Conservation (phyloP, 176 grass and related monocot species). For the Juncus effusus region DNA sequence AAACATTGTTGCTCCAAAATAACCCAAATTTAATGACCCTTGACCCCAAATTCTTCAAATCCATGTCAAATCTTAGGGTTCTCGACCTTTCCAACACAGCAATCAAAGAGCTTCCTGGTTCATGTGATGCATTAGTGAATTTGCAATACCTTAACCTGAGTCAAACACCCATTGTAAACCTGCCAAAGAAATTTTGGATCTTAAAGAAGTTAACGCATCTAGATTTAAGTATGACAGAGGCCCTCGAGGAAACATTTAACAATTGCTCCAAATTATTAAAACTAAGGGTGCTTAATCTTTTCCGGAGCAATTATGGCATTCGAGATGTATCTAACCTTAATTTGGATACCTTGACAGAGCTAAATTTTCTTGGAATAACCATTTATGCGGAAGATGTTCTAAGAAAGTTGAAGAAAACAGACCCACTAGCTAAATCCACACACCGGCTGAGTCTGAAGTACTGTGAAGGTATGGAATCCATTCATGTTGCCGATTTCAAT, state of each 20-base stretch:
- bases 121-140: slow-evolving; percentile 12
- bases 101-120: slow-evolving; percentile 22
- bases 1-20: slow-evolving; percentile 34
- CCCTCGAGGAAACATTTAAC: slow-evolving; percentile 13
- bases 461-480: slow-evolving; percentile 15
- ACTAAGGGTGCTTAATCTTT: slow-evolving; percentile 34
- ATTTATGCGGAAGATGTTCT: slow-evolving; percentile 33
- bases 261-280: slow-evolving; percentile 32
- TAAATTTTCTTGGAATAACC: slow-evolving; percentile 29
- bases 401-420: slow-evolving; percentile 23
- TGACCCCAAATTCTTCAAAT: slow-evolving; percentile 20
- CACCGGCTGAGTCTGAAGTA: slow-evolving; percentile 21
- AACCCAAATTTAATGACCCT: slow-evolving; percentile 24
- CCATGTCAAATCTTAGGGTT: slow-evolving; percentile 27
- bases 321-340: slow-evolving; percentile 27
- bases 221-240: slow-evolving; percentile 25
- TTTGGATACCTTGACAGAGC: slow-evolving; percentile 20
- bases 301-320: slow-evolving; percentile 29
- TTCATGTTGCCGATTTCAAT: slow-evolving; percentile 28
- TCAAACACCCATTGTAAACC: slow-evolving; percentile 13
- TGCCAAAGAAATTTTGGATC: slow-evolving; percentile 15
- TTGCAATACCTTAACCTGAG: slow-evolving; percentile 32
- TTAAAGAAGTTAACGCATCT: slow-evolving; percentile 30
- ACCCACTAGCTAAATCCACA: slow-evolving; percentile 33
- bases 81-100: slow-evolving; percentile 36